phyloP scores from a whole-genome alignment of 495 filamentous ascomycete species.

The Neurospora discreta region DNA sequence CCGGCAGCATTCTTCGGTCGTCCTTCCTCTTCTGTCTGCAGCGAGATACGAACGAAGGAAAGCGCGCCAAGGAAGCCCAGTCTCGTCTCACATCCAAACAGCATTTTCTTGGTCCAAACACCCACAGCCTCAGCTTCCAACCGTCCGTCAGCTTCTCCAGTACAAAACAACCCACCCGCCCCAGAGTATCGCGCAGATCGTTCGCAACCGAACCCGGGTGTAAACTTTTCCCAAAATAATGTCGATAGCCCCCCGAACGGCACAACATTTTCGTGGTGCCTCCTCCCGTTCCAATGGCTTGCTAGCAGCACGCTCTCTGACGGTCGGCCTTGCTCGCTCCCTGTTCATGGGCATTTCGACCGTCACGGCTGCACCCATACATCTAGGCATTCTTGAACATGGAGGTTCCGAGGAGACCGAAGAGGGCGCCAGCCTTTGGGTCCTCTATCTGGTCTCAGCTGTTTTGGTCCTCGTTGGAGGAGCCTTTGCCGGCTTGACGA shows the following conservation, averaged over 20 bases:
- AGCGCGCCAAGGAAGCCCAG: not conserved
- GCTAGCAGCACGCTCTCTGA: slow-evolving; percentile 24
- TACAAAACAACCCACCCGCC: not conserved
- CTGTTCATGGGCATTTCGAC: slow-evolving; percentile 27
- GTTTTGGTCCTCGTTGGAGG: slow-evolving; percentile 76
- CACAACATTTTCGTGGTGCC: slow-evolving; percentile 1
- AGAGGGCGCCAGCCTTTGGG: slow-evolving; percentile 31
- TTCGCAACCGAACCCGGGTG: not conserved
- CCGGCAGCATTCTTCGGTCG: not conserved
- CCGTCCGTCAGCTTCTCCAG: not conserved
- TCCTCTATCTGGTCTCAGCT: slow-evolving; percentile 32
- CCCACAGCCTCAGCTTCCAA: not conserved
- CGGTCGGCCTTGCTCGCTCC: slow-evolving; percentile 28
- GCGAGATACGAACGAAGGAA: not conserved
- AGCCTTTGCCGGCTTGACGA: slow-evolving; percentile 92
- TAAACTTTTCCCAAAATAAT: not conserved
- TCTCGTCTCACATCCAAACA: not conserved
- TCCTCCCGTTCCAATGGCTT: slow-evolving; percentile 20
- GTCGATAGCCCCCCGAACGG: not conserved
- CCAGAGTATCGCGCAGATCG: not conserved
- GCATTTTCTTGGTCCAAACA: not conserved
- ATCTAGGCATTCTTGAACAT: slow-evolving; percentile 9
- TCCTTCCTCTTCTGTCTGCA: not conserved
- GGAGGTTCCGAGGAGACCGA: slow-evolving; percentile 20
- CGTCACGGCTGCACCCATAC: slow-evolving; percentile 20